A percentile compares a stretch with the other conserved stretches of the same genome.
Evolutionary conservation across 257 asterid species (phyloP).

Genomic region (Perilla frutescens): DNA sequence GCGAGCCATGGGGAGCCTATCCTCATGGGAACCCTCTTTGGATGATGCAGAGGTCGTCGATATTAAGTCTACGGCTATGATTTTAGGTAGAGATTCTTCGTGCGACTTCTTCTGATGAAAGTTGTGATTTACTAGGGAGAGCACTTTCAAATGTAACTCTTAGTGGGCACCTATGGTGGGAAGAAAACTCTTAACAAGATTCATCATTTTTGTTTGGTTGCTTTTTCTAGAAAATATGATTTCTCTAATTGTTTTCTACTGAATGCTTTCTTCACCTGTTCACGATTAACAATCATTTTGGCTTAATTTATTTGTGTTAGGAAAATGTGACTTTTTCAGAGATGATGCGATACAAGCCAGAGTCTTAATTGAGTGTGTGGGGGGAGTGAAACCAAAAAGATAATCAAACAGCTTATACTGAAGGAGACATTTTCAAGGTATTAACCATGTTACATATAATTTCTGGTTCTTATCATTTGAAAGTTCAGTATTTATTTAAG

Average conservation of each 20-base stretch:
- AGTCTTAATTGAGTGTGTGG: constrained; percentile 41
- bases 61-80: too few relatives aligned
- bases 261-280: constrained; percentile 16
- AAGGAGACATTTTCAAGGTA: constrained; percentile 86
- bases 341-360: constrained; percentile 40
- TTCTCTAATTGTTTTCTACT: background rate
- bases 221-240: constrained; percentile 4
- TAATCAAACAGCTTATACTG: constrained; percentile 71
- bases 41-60: too few relatives aligned
- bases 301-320: constrained; percentile 36
- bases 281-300: constrained; percentile 5
- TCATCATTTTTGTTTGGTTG: constrained; percentile 18
- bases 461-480: constrained; percentile 13
- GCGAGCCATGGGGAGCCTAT: too few relatives aligned
- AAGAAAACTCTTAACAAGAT: background rate
- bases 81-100: too few relatives aligned
- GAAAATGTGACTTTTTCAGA: constrained; percentile 39
- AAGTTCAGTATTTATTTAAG: too few relatives aligned
- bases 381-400: constrained; percentile 60
- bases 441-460: constrained; percentile 28
- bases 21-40: too few relatives aligned
- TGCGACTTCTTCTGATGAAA: too few relatives aligned
- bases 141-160: constrained; percentile 2
- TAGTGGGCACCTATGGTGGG: background rate
- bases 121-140: constrained; percentile 1